Base-by-base conservation (phyloP, 1,284 basidiomycete genomes). In the Leccinum subrobustum region DNA sequence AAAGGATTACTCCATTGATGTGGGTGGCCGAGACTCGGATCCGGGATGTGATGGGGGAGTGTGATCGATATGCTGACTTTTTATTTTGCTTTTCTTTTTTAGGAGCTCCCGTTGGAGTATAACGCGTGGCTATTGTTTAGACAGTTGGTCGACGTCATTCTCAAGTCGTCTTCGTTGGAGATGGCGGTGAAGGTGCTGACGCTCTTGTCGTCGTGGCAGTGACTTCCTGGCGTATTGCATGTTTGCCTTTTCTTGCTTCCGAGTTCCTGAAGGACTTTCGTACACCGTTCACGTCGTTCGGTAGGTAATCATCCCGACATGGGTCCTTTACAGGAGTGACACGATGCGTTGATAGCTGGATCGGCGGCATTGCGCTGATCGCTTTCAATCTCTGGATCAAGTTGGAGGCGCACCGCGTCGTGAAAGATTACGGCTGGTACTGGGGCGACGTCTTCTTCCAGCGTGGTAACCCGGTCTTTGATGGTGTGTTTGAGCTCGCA, bases 321-420 rank as follows among this genome's bases (percentile, higher is more conserved):
- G 3, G 1, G 27, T 1, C 9, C 2, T 47, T 42, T 18, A 44
- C 6, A 23, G 23, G 23, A 23, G n/a, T 67, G 35, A 68, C 48
- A 0, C 14, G 11, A 47, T 58, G 16, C 59, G 23, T 23, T 23
- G 23, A 23, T 23, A 93, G 93, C 66, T 98, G 96, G 95, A 74
- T 91, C 50, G 88, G 88, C 12, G 96, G 97, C 12, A 77, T 93
- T 67, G 82, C 85, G 0, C 79, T 99, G 37, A 95, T 99, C 71
- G 83, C 84, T 44, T 98, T 99, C 82, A 99, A 99, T 75, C 82
- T 98, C 39, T 99, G 96, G 95, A 96, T 99, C 67, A 99, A 99
- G 77, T 91, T 93, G 12, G 96, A 99, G 70, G 96, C 96, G 0
- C 96, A 99, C 75, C 84, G 94, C 54, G 94, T 99, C 56, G 95